A percentile compares a stretch with the other conserved stretches of the same genome.
phyloP scores from a whole-genome alignment of 2,329 filamentous ascomycete species.

The Cytospora paraplurivora region DNA sequence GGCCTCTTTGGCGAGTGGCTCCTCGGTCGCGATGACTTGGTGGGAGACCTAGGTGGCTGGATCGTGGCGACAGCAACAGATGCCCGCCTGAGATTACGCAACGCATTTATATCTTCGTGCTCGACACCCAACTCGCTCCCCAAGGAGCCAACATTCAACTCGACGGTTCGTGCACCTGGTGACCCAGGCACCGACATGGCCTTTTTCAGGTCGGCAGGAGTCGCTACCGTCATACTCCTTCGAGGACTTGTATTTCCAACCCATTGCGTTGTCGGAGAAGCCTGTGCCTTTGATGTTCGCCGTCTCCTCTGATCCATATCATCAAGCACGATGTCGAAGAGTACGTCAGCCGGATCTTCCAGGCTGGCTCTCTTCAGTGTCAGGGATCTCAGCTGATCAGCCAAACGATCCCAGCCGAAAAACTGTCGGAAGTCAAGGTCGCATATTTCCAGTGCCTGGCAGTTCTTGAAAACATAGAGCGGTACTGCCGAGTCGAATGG shows the following conservation, averaged over 20 bases:
- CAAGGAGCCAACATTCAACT: conserved; percentile 62
- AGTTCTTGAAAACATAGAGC: conserved; percentile 95
- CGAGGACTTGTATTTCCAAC: conserved; percentile 58
- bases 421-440: conserved; percentile 97
- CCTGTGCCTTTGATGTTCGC: conserved; percentile 82
- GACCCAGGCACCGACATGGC: conserved; percentile 71
- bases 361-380: conserved; percentile 85
- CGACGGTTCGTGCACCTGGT: conserved; percentile 49
- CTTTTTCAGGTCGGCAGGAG: conserved; percentile 65
- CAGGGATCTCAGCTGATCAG: conserved; percentile 87
- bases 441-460: conserved; percentile 89
- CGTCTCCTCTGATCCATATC: conserved; percentile 92
- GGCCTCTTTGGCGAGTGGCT: conserved; percentile 84
- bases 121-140: conserved; percentile 54
- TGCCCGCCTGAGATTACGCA: conserved; percentile 43
- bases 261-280: conserved; percentile 76
- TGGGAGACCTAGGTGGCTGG: conserved; percentile 44
- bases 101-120: conserved; percentile 40
- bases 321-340: conserved; percentile 92
- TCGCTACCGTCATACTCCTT: conserved; percentile 62
- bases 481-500: conserved; percentile 97
- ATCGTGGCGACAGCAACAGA: conserved; percentile 51
- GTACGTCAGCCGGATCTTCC: conserved; percentile 85
- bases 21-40: conserved; percentile 57
- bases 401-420: conserved; percentile 92